phyloP scores from a whole-genome alignment of 73 alveolate genomes.

The Tetrahymena borealis region DNA sequence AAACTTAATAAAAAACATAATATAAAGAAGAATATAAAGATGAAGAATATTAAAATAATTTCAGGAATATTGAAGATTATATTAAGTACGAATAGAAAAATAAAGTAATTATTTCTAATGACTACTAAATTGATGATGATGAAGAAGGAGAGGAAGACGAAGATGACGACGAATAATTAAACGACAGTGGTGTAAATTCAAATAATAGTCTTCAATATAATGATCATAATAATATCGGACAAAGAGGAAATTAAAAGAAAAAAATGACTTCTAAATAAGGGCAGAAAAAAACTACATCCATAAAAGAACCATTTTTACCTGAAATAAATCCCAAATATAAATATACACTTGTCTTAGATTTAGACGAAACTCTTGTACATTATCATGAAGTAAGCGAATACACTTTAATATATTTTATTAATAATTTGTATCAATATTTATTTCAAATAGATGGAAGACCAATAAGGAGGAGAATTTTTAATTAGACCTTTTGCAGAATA shows the following conservation, averaged over 20 bases:
- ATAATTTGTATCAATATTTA: not conserved
- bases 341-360: not conserved
- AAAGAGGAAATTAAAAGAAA: not conserved
- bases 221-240: not conserved
- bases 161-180: not conserved
- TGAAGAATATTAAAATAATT: not conserved
- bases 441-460: slow-evolving; percentile 49
- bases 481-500: slow-evolving; percentile 88
- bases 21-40: not conserved
- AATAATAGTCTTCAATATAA: too few species aligned
- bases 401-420: not conserved
- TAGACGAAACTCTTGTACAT: not conserved
- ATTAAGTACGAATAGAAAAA: not conserved
- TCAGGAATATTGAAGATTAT: not conserved
- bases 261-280: not conserved
- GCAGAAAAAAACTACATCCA: not conserved
- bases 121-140: not conserved
- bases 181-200: too few species aligned
- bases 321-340: not conserved
- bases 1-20: not conserved
- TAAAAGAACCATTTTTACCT: not conserved
- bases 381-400: not conserved
- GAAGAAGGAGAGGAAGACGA: not conserved
- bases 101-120: not conserved
- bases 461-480: slow-evolving; percentile 81